Evolutionary conservation across 495 filamentous ascomycete genomes (phyloP).

Genomic region (Penicillium samsonianum): DNA sequence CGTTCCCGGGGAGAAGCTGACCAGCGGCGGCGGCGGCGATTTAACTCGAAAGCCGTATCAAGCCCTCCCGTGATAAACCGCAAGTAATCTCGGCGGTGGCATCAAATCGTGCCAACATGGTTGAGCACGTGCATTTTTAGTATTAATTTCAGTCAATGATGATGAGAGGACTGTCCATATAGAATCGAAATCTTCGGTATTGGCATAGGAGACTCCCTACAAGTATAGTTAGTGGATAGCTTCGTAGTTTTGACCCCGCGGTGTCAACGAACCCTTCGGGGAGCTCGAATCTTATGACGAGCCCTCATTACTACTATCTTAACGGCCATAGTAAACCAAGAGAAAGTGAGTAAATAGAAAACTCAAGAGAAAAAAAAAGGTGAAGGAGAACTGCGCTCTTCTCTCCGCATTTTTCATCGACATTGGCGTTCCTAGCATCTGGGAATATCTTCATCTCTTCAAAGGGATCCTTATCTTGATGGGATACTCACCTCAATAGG

Average conservation of each 20-base stretch:
- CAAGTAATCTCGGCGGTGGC: no score
- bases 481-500: no score
- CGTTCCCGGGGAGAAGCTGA: no score
- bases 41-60: no score
- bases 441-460: no score
- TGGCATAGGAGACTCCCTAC: conserved; percentile 55
- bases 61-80: no score
- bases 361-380: neutral
- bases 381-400: conserved; percentile 14
- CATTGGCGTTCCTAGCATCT: no score
- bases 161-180: conserved; percentile 74
- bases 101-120: no score
- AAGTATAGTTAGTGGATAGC: conserved; percentile 19
- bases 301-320: conserved; percentile 66
- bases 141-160: conserved; percentile 84
- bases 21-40: no score
- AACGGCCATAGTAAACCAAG: neutral
- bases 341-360: conserved; percentile 1
- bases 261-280: conserved; percentile 58
- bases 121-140: conserved; percentile 86
- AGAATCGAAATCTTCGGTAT: conserved; percentile 73
- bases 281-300: conserved; percentile 70
- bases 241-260: neutral
- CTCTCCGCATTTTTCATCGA: no score
- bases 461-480: no score